Conservation (phyloP, 1,284 basidiomycete genomes). For the Ustilago trichophora region DNA sequence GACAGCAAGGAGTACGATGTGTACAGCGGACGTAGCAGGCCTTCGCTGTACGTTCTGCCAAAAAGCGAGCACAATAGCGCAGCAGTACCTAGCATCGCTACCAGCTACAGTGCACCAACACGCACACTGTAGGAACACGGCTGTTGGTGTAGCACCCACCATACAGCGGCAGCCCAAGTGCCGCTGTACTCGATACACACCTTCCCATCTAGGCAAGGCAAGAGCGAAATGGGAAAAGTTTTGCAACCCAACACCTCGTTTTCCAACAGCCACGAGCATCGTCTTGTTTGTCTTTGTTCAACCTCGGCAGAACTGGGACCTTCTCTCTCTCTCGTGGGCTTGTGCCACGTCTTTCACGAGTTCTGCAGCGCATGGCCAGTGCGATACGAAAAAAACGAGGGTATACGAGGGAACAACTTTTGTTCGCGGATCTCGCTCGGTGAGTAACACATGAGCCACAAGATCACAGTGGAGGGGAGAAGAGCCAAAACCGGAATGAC, state of each 20-base stretch:
- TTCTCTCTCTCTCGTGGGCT: no score
- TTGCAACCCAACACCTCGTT: no score
- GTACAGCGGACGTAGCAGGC: background rate
- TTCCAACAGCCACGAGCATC: no score
- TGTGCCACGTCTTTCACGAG: no score
- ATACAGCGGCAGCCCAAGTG: no score
- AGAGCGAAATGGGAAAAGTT: constrained; percentile 1
- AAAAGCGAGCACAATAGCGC: background rate
- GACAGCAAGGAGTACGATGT: background rate
- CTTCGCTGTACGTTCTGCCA: background rate
- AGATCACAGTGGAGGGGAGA: no score
- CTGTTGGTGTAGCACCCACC: background rate
- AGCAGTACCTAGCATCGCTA: no score
- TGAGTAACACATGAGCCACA: no score
- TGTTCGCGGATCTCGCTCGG: background rate
- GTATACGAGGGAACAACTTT: background rate
- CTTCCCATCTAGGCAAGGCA: background rate
- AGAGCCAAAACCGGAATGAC: constrained; percentile 1
- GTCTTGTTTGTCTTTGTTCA: background rate
- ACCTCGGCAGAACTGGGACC: no score
- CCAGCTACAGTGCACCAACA: no score
- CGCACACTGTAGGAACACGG: constrained; percentile 10
- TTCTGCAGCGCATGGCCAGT: constrained; percentile 1
- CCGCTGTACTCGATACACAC: no score
- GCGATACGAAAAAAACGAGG: background rate